Evolutionary conservation across 495 filamentous ascomycete species (phyloP).

Genomic region (Aspergillus sparsus): DNA sequence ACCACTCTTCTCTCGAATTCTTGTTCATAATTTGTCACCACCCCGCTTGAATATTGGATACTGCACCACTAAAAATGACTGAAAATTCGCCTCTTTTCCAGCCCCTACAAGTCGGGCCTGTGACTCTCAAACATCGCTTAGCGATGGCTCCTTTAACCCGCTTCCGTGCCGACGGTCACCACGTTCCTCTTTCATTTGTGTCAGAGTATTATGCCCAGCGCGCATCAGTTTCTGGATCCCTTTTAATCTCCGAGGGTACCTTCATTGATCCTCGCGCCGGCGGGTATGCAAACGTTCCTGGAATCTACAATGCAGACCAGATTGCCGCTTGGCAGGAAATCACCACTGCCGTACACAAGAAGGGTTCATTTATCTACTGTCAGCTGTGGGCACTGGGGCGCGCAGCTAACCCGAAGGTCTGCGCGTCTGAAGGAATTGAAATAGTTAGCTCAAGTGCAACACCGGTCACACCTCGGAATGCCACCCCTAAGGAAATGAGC

Average conservation of each 20-base stretch:
- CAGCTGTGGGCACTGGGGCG: constrained; percentile 58
- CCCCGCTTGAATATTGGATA: no score
- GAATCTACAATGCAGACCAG: constrained; percentile 51
- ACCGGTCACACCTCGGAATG: not conserved
- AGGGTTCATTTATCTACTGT: constrained; percentile 54
- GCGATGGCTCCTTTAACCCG: constrained; percentile 46
- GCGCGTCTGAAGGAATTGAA: constrained; percentile 26
- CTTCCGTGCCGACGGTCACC: constrained; percentile 24
- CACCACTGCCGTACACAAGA: constrained; percentile 54
- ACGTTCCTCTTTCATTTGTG: constrained; percentile 3
- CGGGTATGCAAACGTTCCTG: constrained; percentile 52
- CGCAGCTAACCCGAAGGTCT: constrained; percentile 47
- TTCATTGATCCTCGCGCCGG: constrained; percentile 5
- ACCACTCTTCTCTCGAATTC: no score
- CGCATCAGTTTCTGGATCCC: not conserved
- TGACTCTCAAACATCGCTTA: constrained; percentile 14
- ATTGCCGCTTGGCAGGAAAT: constrained; percentile 51
- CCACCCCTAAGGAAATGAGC: not conserved
- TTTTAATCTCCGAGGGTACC: constrained; percentile 1
- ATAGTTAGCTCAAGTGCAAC: constrained; percentile 3
- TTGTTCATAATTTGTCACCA: no score
- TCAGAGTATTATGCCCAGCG: constrained; percentile 3
- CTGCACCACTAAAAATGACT: not conserved
- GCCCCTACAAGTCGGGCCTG: constrained; percentile 1
- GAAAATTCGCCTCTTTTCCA: constrained; percentile 3